phyloP scores from a whole-genome alignment of 1,284 basidiomycete species.

The Xerocomus nothofagi region DNA sequence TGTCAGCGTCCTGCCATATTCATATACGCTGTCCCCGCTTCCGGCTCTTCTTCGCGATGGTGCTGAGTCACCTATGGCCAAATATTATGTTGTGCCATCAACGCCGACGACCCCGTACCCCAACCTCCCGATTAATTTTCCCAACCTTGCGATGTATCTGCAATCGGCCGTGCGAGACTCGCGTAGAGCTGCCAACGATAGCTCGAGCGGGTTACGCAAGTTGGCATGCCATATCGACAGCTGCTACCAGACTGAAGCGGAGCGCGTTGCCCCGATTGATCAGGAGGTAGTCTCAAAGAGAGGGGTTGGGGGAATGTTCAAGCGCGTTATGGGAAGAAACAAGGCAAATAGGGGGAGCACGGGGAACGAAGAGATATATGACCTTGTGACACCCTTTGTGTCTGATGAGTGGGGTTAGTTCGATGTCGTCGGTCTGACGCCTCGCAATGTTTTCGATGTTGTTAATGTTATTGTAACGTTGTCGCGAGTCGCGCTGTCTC shows the following conservation, averaged over 20 bases:
- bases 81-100: conserved; percentile 67
- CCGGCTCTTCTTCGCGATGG: conserved; percentile 63
- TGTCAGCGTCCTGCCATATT: conserved; percentile 65
- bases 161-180: conserved; percentile 69
- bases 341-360: conserved; percentile 45
- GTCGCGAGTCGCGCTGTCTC: background rate
- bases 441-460: background rate
- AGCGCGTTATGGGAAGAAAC: conserved; percentile 59
- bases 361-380: conserved; percentile 73
- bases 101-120: conserved; percentile 61
- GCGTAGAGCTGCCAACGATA: conserved; percentile 56
- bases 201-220: conserved; percentile 57
- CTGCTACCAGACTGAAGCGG: conserved; percentile 55
- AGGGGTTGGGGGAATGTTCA: conserved; percentile 51
- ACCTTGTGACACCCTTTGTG: conserved; percentile 78
- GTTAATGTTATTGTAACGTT: background rate
- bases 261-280: conserved; percentile 26
- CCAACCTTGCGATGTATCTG: conserved; percentile 71
- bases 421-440: background rate
- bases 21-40: conserved; percentile 59
- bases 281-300: conserved; percentile 40
- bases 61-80: conserved; percentile 60
- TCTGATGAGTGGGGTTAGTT: conserved; percentile 57
- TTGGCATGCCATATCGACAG: conserved; percentile 51
- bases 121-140: conserved; percentile 68